Evolutionary conservation across 2,329 filamentous ascomycete genomes (phyloP), one percentile per base, ranked within the genome.

Genomic region (Atkinsonella texensis): DNA sequence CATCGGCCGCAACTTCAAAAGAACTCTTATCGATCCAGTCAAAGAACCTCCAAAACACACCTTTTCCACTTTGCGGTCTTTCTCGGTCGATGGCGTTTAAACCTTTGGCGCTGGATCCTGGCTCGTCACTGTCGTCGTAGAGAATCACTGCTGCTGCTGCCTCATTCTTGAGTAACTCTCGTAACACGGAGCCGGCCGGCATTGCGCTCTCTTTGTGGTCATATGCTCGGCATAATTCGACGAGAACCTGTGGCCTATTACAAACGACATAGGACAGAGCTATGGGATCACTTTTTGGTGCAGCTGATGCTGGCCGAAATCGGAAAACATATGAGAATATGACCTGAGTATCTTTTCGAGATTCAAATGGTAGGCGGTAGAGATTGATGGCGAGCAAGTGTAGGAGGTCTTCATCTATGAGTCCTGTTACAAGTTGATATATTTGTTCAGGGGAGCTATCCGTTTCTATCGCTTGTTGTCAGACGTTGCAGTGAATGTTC

Each of bases 1-100:
- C 91, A 73, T 98, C 93, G 33, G 93, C 91, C 61, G 89, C 90
- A 58, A 97, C 88, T 72, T 98, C 93, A 63, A 98, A 98, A 32
- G 87, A 90, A 59, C 89, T 89, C 69, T 89, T 89, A 70, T 97
- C 90, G 61, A 98, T 95, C 89, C 91, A 98, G 55, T 86, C 82
- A 64, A 98, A 97, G 70, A 97, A 97, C 46, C 81, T 84, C 93
- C 93, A 98, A 66, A 98, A 96, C 2, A 96, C 82, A 3, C 91
- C 91, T 44, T 82, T 78, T 12, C 90, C 90, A 46, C 79, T 85
- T 60, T 93, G 86, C 35, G 79, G 81, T 41, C 81, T 71, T 54
- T 88, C 84, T 46, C 85, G 81, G 61, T 93, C 86, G 55, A 96
- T 87, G 20, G 81, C 83, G 49, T 78, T 82, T 40, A 95, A 74